Evolutionary conservation across 139 green algal genomes (phyloP), one percentile per base, ranked within the genome.

Genomic region (Microglena sp.): DNA sequence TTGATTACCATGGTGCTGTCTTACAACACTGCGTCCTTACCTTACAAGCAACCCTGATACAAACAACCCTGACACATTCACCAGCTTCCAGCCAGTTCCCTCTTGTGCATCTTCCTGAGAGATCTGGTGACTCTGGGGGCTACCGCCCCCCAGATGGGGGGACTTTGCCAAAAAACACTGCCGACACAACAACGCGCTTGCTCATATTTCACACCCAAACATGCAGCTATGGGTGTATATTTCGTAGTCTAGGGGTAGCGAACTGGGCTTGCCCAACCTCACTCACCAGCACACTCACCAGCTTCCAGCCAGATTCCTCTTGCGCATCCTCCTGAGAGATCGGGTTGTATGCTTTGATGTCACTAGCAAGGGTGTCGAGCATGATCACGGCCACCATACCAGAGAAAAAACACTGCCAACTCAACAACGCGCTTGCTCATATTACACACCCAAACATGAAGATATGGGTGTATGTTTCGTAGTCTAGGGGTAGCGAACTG

Each of bases 331-430:
- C 92, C n/a, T n/a, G n/a, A n/a, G n/a, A n/a, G n/a, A 98, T 81
- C 82, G 95, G 84, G 79, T 98, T 98, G 91, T 96, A 98, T 73
- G 90, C 89, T 18, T 85, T 88, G 73, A 98, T 98, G 69, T 98
- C 92, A 18, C 89, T 79, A 65, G 88, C 84, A 58, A 99, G 85
- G 2, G 89, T 96, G 58, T 93, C 81, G 75, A 96, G 77, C 87
- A 99, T 97, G 82, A 99, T 99, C 88, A 98, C 95, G 55, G 92
- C 93, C n/a, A 98, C 88, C 93, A 99, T 98, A 64, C 87, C 93
- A 1, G 78, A 85, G 27, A 98, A 83, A 82, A 98, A 98, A 50
- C 40, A 24, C 18, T 11, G 11, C 11, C 40, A 50, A 50, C 15
- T 24, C 40, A 50, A 18, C 18, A 50, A 18, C 40, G 15, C 40